Evolutionary conservation across 2,329 filamentous ascomycete species (phyloP).

Genomic region (Xylariales sp.): DNA sequence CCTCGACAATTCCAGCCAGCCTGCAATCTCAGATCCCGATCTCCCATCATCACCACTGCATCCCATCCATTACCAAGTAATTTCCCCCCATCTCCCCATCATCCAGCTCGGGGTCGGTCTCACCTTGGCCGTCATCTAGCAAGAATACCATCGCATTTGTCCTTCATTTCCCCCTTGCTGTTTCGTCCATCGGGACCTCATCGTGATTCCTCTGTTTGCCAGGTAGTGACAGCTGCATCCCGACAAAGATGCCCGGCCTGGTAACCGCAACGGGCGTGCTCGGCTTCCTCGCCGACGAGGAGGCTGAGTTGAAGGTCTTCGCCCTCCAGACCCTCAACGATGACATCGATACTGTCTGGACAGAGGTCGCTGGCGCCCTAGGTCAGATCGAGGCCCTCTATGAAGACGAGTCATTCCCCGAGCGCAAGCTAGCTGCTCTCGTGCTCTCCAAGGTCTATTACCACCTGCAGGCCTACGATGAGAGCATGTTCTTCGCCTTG

Average conservation of each 20-base stretch:
- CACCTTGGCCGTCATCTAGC: no score
- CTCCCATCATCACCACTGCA: not conserved
- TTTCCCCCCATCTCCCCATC: not conserved
- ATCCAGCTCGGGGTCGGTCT: not conserved
- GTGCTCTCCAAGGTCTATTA: slow-evolving; percentile 98
- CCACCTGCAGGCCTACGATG: slow-evolving; percentile 96
- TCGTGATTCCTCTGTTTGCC: no score
- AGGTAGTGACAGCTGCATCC: no score
- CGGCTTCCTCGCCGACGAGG: slow-evolving; percentile 92
- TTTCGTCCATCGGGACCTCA: no score
- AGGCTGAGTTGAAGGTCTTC: slow-evolving; percentile 90
- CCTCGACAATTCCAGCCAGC: slow-evolving; percentile 5
- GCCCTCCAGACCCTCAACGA: slow-evolving; percentile 93
- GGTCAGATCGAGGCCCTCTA: slow-evolving; percentile 96
- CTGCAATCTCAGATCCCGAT: slow-evolving; percentile 3
- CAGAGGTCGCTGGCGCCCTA: slow-evolving; percentile 88
- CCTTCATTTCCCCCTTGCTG: no score
- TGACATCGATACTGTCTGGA: slow-evolving; percentile 96
- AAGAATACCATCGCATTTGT: no score
- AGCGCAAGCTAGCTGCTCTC: slow-evolving; percentile 89
- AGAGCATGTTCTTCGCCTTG: slow-evolving; percentile 97
- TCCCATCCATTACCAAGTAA: not conserved
- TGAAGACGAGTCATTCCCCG: slow-evolving; percentile 91
- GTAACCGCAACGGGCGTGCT: slow-evolving; percentile 92
- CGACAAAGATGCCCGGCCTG: slow-evolving; percentile 76